Evolutionary conservation across 2,329 filamentous ascomycete genomes (phyloP), one percentile per base, ranked within the genome.

Genomic region (Colletotrichum paranaense): DNA sequence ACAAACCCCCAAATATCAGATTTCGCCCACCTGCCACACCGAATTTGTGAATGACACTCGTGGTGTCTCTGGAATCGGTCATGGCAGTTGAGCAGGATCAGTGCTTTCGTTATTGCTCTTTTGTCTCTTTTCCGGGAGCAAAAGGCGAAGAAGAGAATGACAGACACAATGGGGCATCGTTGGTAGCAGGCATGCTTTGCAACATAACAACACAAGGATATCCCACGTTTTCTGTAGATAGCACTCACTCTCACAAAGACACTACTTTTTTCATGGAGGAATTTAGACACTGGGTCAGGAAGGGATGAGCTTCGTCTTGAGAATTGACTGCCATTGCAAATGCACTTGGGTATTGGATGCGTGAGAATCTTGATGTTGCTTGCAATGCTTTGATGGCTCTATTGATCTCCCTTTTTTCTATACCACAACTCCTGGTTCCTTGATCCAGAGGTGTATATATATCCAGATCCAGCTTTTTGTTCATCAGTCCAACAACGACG

Each of bases 221-320:
- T 78, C 76, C 76, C 76, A 66, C 72, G 74, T 74, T 77, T 76
- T 78, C 76, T 78, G 77, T 78, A 78, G 77, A 78, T 78, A 78
- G 75, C 66, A 74, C 65, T 49, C 67, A 66, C 60, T 67, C 57
- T 70, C 70, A 69, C 66, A 73, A 64, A 73, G 53, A 73, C 65
- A 69, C 52, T 42, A 42, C 52, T 64, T 64, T 67, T 68, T 68
- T 56, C 52, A 65, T 7, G 59, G 70, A 60, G 70, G 66, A 60
- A 66, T 63, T 59, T 73, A 73, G 70, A 73, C 59, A 46, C n/a
- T 65, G 32, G 66, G 59, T 12, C 35, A 53, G 70, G 66, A 69
- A 22, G 66, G 59, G 60, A 64, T 55, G 53, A 73, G 42, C 66
- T 73, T 73, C 55, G 70, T 60, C 66, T 69, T 73, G 66, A 69